Percentiles rank a stretch among this genome's conserved stretches.
Conservation (phyloP, 1,284 basidiomycete genomes). For the Phaffia rhodozyma region DNA sequence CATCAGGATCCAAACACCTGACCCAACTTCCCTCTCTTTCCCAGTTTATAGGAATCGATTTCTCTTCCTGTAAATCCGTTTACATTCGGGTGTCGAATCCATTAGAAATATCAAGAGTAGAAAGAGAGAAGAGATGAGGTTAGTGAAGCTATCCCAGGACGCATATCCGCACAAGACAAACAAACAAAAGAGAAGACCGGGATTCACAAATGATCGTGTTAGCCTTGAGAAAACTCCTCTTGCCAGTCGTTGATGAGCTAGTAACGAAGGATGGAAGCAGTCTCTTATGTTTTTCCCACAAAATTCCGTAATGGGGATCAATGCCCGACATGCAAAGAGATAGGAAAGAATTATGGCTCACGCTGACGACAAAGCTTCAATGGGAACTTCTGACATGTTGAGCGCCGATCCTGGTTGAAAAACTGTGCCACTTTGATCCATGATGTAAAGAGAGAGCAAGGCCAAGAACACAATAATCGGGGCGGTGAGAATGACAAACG, state of each 20-base stretch:
- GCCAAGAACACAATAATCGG: background rate
- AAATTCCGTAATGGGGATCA: background rate
- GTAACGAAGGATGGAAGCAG: conserved; percentile 13
- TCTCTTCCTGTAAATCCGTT: too few species aligned
- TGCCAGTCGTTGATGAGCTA: conserved; percentile 5
- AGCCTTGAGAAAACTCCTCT: background rate
- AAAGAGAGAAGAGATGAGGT: background rate
- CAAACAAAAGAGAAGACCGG: too few species aligned
- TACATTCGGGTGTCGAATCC: too few species aligned
- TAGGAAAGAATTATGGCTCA: background rate
- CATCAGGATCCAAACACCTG: too few species aligned
- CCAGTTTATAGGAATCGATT: too few species aligned
- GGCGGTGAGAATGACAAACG: background rate
- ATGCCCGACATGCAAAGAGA: background rate
- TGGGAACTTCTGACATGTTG: background rate
- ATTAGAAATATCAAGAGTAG: background rate
- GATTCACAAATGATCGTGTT: too few species aligned
- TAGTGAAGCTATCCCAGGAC: too few species aligned
- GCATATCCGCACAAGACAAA: too few species aligned
- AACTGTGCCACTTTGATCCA: background rate
- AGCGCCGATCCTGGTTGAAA: conserved; percentile 8
- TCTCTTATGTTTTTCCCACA: background rate
- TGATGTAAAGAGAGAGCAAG: background rate
- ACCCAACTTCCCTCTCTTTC: too few species aligned
- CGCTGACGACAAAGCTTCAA: conserved; percentile 9